A percentile compares a stretch with the other conserved stretches of the same genome.
phyloP scores from a whole-genome alignment of 257 asterid species.

The Capsicum baccatum region DNA sequence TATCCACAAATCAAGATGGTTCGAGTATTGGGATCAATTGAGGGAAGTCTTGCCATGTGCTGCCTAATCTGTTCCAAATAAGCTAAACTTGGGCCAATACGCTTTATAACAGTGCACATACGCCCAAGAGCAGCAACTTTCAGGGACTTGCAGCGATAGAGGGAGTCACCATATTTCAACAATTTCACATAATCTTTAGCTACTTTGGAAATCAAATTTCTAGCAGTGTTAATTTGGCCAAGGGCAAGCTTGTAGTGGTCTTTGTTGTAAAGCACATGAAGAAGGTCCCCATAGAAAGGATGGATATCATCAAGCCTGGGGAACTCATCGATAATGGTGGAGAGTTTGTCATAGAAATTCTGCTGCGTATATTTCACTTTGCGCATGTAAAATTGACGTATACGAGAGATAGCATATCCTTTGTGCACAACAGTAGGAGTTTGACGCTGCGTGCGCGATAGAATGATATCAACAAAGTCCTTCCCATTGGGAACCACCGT shows the following conservation, averaged over 20 bases:
- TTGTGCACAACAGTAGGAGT: conserved; percentile 98
- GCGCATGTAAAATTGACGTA: conserved; percentile 92
- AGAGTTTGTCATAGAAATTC: conserved; percentile 83
- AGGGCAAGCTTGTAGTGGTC: conserved; percentile 99
- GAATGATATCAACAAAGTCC: conserved; percentile 86
- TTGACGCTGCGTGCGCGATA: conserved; percentile 93
- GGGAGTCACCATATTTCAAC: conserved; percentile 88
- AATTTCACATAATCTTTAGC: conserved; percentile 81
- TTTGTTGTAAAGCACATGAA: conserved; percentile 85
- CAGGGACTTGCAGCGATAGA: conserved; percentile 81
- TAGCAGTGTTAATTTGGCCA: conserved; percentile 89
- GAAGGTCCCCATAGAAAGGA: conserved; percentile 80
- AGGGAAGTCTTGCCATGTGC: conserved; percentile 96
- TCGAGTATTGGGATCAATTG: conserved; percentile 94
- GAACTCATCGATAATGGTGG: conserved; percentile 88
- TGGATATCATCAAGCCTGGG: conserved; percentile 92
- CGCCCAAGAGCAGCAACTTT: conserved; percentile 74
- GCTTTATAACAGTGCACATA: conserved; percentile 71
- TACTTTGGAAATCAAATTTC: conserved; percentile 84
- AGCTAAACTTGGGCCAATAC: conserved; percentile 88
- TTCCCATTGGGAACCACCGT: conserved; percentile 92
- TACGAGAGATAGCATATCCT: conserved; percentile 93
- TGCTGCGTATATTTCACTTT: conserved; percentile 87
- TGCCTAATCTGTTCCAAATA: conserved; percentile 98
- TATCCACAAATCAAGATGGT: conserved; percentile 97